A percentile compares a stretch with the other conserved stretches of the same genome.
Conservation (phyloP, 163 green algal species). For the Scenedesmus sp. region DNA sequence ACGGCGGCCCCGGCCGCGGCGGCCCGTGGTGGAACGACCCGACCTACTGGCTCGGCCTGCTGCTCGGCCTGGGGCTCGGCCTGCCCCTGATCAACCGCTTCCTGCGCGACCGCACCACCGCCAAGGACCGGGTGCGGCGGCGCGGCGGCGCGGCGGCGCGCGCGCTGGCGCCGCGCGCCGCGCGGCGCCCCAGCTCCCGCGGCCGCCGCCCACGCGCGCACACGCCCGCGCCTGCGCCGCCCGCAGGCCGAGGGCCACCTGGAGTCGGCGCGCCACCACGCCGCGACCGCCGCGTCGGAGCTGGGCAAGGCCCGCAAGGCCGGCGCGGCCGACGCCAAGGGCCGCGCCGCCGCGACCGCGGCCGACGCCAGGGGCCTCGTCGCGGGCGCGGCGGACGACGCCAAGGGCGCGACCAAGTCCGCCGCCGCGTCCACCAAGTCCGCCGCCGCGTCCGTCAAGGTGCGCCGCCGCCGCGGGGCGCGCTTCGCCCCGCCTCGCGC, state of each 20-base stretch:
- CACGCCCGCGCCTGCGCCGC: background rate
- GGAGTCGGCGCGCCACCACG: constrained; percentile 29
- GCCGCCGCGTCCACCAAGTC: too few species aligned
- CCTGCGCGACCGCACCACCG: background rate
- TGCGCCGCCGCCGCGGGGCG: too few species aligned
- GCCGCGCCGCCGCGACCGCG: background rate
- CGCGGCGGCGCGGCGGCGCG: background rate
- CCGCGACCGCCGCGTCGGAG: constrained; percentile 17
- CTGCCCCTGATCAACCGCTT: constrained; percentile 19
- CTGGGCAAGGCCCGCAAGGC: constrained; percentile 9
- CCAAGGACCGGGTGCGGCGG: constrained; percentile 28
- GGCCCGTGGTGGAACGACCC: constrained; percentile 44
- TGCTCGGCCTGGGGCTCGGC: constrained; percentile 22
- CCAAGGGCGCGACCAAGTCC: constrained; percentile 28
- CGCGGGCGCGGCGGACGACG: constrained; percentile 6
- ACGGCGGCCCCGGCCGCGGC: constrained; percentile 9
- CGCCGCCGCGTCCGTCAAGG: too few species aligned
- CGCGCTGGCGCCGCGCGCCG: background rate
- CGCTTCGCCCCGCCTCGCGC: too few species aligned
- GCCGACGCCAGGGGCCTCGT: background rate
- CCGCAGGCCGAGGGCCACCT: constrained; percentile 37
- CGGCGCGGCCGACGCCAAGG: constrained; percentile 17
- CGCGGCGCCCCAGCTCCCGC: background rate
- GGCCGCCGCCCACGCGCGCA: background rate
- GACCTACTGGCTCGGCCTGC: constrained; percentile 44